A percentile compares a stretch with the other conserved stretches of the same genome.
phyloP scores from a whole-genome alignment of 306 rosid genomes.

The Quercus gilva region DNA sequence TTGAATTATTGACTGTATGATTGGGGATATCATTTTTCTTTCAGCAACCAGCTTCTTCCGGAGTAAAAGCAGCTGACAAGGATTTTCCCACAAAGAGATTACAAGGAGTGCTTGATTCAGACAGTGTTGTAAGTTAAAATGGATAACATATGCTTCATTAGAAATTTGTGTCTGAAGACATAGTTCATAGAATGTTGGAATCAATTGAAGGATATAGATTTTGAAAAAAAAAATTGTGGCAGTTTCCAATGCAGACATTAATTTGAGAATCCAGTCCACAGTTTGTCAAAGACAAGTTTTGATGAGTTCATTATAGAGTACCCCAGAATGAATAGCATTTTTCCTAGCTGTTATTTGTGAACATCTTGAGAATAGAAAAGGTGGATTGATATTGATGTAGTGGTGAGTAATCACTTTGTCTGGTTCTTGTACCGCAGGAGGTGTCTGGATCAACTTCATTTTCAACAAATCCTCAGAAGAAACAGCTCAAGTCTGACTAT shows the following conservation, averaged over 20 bases:
- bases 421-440: slow-evolving; percentile 21
- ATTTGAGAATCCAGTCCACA: too few species aligned
- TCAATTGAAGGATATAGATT: neutral
- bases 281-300: too few species aligned
- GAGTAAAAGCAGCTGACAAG: slow-evolving; percentile 21
- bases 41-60: slow-evolving; percentile 58
- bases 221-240: too few species aligned
- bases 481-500: slow-evolving; percentile 13
- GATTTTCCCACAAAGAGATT: slow-evolving; percentile 35
- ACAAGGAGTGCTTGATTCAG: slow-evolving; percentile 25
- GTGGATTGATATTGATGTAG: slow-evolving; percentile 1
- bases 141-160: slow-evolving; percentile 1
- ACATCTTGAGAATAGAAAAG: neutral
- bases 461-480: slow-evolving; percentile 21
- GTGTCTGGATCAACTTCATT: slow-evolving; percentile 22
- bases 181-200: neutral
- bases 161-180: neutral
- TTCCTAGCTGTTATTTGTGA: neutral
- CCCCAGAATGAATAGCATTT: neutral
- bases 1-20: neutral
- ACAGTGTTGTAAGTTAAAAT: slow-evolving; percentile 37
- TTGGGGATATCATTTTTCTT: slow-evolving; percentile 20
- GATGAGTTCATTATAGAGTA: neutral
- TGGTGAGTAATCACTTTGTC: neutral
- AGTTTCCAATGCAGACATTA: too few species aligned